phyloP scores from a whole-genome alignment of 2,329 filamentous ascomycete species.

The Colletotrichum tofieldiae region DNA sequence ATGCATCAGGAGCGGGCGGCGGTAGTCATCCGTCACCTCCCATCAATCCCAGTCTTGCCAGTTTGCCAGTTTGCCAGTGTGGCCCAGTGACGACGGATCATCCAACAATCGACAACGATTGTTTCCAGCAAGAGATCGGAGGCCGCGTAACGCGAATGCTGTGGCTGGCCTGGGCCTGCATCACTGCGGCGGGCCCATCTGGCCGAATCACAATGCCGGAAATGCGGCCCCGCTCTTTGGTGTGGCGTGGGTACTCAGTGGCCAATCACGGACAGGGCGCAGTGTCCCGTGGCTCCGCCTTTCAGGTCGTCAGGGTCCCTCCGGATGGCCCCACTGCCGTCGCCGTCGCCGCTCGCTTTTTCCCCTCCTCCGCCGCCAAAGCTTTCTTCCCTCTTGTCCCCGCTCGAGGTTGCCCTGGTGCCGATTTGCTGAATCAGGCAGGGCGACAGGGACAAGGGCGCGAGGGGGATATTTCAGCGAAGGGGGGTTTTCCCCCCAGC shows the following conservation, averaged over 20 bases:
- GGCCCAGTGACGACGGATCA: background rate
- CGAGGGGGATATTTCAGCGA: slow-evolving; percentile 7
- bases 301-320: slow-evolving; percentile 35
- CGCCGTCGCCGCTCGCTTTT: slow-evolving; percentile 3
- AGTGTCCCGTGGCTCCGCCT: background rate
- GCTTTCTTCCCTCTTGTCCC: background rate
- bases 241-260: background rate
- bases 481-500: slow-evolving; percentile 12
- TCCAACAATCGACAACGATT: background rate
- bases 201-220: background rate
- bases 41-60: background rate
- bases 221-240: background rate
- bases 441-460: slow-evolving; percentile 14
- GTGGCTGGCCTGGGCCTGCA: slow-evolving; percentile 27
- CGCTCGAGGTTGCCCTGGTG: background rate
- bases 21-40: background rate
- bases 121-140: slow-evolving; percentile 9
- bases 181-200: slow-evolving; percentile 10
- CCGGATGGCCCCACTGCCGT: background rate
- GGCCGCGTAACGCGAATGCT: slow-evolving; percentile 37
- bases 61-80: background rate
- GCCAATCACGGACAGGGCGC: slow-evolving; percentile 28
- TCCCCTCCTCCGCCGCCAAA: background rate
- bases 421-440: slow-evolving; percentile 23
- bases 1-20: slow-evolving; percentile 9